Evolutionary conservation across 1,284 basidiomycete species (phyloP).

Genomic region (Ceratobasidium sp.): DNA sequence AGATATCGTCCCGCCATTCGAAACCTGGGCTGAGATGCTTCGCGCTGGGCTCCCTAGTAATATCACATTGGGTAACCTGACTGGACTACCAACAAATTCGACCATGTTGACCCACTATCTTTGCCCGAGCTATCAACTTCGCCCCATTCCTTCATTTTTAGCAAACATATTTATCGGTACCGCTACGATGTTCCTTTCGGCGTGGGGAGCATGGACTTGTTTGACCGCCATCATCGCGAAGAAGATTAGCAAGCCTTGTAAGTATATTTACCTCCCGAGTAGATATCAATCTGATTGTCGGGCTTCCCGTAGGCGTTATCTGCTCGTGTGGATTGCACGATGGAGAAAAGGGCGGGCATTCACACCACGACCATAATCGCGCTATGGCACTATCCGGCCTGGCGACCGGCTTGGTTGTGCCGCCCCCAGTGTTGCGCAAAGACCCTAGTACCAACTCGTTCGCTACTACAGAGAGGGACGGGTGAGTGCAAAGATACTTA

Average conservation of each 20-base stretch:
- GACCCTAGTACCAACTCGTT: too few species aligned
- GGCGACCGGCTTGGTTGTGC: constrained; percentile 3
- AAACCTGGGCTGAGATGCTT: constrained; percentile 12
- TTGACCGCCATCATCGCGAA: constrained; percentile 10
- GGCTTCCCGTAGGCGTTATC: neutral
- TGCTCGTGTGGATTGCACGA: constrained; percentile 18
- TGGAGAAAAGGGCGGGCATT: neutral
- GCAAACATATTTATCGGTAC: constrained; percentile 18
- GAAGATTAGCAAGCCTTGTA: constrained; percentile 3
- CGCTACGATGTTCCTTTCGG: constrained; percentile 29
- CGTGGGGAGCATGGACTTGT: constrained; percentile 25
- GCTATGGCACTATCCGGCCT: neutral
- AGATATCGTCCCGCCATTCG: neutral
- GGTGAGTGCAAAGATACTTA: too few species aligned
- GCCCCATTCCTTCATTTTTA: constrained; percentile 7
- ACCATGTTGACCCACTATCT: constrained; percentile 31
- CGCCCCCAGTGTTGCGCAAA: neutral
- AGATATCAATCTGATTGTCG: neutral
- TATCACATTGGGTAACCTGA: constrained; percentile 23
- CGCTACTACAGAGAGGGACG: too few species aligned
- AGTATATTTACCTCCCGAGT: neutral
- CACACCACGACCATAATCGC: neutral
- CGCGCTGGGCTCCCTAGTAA: neutral
- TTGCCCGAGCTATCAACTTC: constrained; percentile 29
- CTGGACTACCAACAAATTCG: constrained; percentile 17